phyloP scores from a whole-genome alignment of 495 filamentous ascomycete species.

The Penicillium roqueforti region DNA sequence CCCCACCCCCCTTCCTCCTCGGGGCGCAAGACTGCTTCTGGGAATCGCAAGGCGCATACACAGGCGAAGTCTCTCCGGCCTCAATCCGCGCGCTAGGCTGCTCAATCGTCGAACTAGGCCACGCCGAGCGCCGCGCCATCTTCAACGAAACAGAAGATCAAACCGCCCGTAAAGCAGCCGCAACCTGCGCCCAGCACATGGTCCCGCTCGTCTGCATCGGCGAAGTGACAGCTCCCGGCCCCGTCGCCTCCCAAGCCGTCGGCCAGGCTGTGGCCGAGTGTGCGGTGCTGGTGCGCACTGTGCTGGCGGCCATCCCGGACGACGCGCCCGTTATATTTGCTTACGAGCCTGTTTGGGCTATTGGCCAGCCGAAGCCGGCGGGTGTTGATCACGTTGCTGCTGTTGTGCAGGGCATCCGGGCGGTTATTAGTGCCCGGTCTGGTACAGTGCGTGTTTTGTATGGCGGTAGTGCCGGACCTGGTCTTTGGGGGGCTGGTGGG shows the following conservation, averaged over 20 bases:
- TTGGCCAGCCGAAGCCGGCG: conserved; percentile 71
- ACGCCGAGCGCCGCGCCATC: conserved; percentile 67
- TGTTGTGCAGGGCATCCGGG: conserved; percentile 60
- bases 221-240: conserved; percentile 51
- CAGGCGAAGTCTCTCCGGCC: conserved; percentile 69
- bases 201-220: conserved; percentile 78
- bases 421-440: conserved; percentile 36
- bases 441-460: conserved; percentile 65
- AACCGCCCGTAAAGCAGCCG: conserved; percentile 62
- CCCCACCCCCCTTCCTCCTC: conserved; percentile 49
- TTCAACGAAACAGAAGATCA: conserved; percentile 67
- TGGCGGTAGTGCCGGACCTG: conserved; percentile 76
- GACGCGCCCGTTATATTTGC: conserved; percentile 71
- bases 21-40: conserved; percentile 74
- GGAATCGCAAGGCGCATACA: conserved; percentile 61
- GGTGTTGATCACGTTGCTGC: conserved; percentile 63
- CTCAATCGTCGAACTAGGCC: conserved; percentile 69
- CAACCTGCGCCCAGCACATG: conserved; percentile 62
- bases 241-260: conserved; percentile 48
- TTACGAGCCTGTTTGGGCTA: conserved; percentile 90
- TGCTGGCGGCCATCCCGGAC: conserved; percentile 53
- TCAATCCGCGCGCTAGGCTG: conserved; percentile 62
- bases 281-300: conserved; percentile 55
- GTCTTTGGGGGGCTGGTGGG: conserved; percentile 56
- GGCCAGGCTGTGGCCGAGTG: conserved; percentile 62